phyloP scores from a whole-genome alignment of 2,329 filamentous ascomycete species.

The Leptographium lundbergii region DNA sequence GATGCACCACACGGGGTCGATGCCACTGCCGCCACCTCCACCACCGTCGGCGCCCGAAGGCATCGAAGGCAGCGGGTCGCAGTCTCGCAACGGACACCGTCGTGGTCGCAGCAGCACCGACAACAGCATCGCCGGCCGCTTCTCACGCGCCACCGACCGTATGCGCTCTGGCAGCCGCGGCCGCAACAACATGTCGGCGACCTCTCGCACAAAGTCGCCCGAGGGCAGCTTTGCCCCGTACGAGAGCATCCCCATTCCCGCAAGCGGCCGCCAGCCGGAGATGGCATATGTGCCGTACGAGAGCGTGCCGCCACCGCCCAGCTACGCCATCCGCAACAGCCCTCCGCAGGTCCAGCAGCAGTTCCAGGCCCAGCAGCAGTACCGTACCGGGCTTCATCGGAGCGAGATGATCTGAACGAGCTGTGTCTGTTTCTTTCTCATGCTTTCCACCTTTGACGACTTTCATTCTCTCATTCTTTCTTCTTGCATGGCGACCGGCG shows the following conservation, averaged over 20 bases:
- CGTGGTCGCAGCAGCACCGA: slow-evolving; percentile 45
- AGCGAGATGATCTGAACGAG: slow-evolving; percentile 41
- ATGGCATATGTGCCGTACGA: slow-evolving; percentile 26
- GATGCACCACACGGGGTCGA: slow-evolving; percentile 17
- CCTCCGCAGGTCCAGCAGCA: slow-evolving; percentile 12
- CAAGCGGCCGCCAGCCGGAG: slow-evolving; percentile 23
- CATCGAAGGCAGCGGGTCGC: background rate
- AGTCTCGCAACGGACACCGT: slow-evolving; percentile 31
- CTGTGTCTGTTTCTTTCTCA: background rate
- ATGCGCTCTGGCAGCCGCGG: slow-evolving; percentile 47
- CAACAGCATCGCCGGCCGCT: slow-evolving; percentile 37
- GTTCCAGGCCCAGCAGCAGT: slow-evolving; percentile 17
- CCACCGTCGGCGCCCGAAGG: slow-evolving; percentile 20
- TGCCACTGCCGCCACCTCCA: slow-evolving; percentile 28
- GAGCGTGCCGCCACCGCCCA: slow-evolving; percentile 25
- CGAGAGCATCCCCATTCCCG: slow-evolving; percentile 23
- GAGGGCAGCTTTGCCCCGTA: slow-evolving; percentile 21
- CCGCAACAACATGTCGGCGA: slow-evolving; percentile 29
- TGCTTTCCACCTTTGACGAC: too few relatives aligned
- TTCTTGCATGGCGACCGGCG: slow-evolving; percentile 23
- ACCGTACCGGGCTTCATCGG: slow-evolving; percentile 37
- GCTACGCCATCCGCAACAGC: slow-evolving; percentile 20
- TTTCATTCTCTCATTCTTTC: too few relatives aligned
- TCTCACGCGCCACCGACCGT: slow-evolving; percentile 46
- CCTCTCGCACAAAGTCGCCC: slow-evolving; percentile 24